Percentiles rank a stretch among this genome's conserved stretches.
These are phyloP conservation scores for Trebouxiophyceae sp. DNA, from an alignment of 163 green algal species.

Conservation along the genomic window DNA sequence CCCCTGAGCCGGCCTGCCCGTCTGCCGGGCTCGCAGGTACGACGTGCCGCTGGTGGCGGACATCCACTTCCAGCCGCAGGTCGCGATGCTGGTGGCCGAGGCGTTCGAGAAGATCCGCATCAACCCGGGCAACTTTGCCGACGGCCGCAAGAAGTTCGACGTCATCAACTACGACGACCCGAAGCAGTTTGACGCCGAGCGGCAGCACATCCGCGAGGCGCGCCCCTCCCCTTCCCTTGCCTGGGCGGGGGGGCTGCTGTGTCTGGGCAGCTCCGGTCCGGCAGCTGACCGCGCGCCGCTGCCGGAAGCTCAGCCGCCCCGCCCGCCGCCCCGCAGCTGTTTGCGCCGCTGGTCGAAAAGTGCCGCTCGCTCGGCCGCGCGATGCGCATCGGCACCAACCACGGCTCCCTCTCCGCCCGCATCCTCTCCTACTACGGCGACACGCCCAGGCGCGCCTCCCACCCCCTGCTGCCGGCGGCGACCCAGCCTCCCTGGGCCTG, in stretches of 20 bases:
- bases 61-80: constrained; percentile 97
- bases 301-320: neutral
- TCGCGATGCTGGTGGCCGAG: constrained; percentile 96
- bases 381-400: constrained; percentile 99
- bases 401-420: constrained; percentile 93
- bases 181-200: constrained; percentile 76
- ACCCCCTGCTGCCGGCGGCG: too few species aligned
- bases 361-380: constrained; percentile 90
- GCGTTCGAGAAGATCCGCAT: constrained; percentile 99
- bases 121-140: constrained; percentile 98
- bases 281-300: neutral
- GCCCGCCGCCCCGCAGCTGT: constrained; percentile 38
- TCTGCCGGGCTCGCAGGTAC: constrained; percentile 59
- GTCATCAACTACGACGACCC: constrained; percentile 93
- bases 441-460: constrained; percentile 49
- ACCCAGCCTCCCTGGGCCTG: too few species aligned
- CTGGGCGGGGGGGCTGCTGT: neutral
- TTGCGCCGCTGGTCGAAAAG: constrained; percentile 94
- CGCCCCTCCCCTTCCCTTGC: neutral
- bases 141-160: constrained; percentile 91
- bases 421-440: constrained; percentile 96
- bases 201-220: constrained; percentile 83
- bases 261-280: neutral
- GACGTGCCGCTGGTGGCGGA: constrained; percentile 93
- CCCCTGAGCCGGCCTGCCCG: neutral